Percentiles rank a stretch among this genome's conserved stretches.
Evolutionary conservation across 345 rosid genomes (phyloP).

Genomic region (Pugionium cornutum): DNA sequence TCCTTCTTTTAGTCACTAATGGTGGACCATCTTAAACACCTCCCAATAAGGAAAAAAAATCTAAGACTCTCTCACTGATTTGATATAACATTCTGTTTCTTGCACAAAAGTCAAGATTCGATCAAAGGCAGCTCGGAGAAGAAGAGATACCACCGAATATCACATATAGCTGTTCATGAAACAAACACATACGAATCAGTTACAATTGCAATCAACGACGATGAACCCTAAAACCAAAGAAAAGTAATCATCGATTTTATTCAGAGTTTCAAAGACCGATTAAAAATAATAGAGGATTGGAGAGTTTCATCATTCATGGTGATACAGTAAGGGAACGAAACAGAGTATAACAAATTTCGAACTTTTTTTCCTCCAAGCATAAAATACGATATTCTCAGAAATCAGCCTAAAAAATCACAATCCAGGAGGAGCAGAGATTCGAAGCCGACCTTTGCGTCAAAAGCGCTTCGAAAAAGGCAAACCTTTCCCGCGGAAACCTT

Average conservation of each 20-base stretch:
- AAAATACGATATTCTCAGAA: neutral
- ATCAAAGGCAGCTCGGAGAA: conserved; percentile 19
- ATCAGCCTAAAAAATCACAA: neutral
- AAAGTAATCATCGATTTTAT: neutral
- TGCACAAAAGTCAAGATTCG: conserved; percentile 28
- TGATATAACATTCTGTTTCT: conserved; percentile 34
- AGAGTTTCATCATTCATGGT: neutral
- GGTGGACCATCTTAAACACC: conserved; percentile 43
- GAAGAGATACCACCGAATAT: conserved; percentile 9
- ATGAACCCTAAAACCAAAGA: conserved; percentile 8
- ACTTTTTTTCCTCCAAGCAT: neutral
- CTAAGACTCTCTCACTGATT: conserved; percentile 25
- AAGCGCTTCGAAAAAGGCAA: conserved; percentile 3
- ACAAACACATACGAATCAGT: neutral
- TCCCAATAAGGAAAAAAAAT: conserved; percentile 25
- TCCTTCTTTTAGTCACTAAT: conserved; percentile 34
- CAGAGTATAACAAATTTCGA: neutral
- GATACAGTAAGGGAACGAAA: conserved; percentile 2
- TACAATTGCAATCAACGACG: neutral
- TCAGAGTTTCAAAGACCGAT: conserved; percentile 5
- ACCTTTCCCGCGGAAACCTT: conserved; percentile 37
- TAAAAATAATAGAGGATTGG: neutral
- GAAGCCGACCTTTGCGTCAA: conserved; percentile 7
- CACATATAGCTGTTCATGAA: conserved; percentile 8
- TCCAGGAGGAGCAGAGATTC: neutral